Conservation (phyloP, 805 yeast genomes). For the Wickerhamomyces chaumierensis region DNA sequence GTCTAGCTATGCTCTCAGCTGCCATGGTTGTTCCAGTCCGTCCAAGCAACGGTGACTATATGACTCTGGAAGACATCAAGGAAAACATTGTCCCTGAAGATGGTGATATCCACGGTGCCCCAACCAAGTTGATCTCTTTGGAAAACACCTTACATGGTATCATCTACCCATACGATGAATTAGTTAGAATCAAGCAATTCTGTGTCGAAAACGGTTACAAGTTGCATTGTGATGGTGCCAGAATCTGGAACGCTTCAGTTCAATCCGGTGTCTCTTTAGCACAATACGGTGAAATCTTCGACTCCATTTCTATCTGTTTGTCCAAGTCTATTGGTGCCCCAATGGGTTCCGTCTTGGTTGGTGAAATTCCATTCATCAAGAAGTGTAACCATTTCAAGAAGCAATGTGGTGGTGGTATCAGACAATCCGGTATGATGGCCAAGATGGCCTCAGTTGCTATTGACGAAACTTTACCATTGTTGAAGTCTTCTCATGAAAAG, state of each 20-base stretch:
- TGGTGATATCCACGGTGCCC: slow-evolving; percentile 79
- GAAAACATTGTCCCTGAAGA: slow-evolving; percentile 51
- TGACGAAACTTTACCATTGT: slow-evolving; percentile 48
- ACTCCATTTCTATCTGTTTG: slow-evolving; percentile 80
- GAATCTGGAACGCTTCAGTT: slow-evolving; percentile 81
- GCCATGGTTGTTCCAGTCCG: slow-evolving; percentile 85
- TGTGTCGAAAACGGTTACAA: slow-evolving; percentile 48
- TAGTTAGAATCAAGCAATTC: slow-evolving; percentile 58
- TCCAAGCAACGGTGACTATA: slow-evolving; percentile 62
- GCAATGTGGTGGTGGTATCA: slow-evolving; percentile 88
- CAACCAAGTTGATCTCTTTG: slow-evolving; percentile 70
- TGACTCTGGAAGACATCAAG: slow-evolving; percentile 70
- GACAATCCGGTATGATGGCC: slow-evolving; percentile 78
- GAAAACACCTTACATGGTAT: slow-evolving; percentile 85
- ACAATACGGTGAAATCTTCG: slow-evolving; percentile 70
- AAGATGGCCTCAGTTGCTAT: slow-evolving; percentile 75
- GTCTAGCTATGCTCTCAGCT: slow-evolving; percentile 77
- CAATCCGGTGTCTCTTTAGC: slow-evolving; percentile 42
- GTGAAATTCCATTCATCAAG: slow-evolving; percentile 42
- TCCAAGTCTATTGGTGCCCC: slow-evolving; percentile 93
- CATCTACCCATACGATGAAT: slow-evolving; percentile 72
- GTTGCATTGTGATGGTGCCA: slow-evolving; percentile 88
- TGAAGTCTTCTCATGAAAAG: slow-evolving; percentile 34
- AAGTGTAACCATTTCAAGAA: slow-evolving; percentile 80
- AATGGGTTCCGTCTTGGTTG: slow-evolving; percentile 80